These are phyloP conservation scores for Dendrobium officinale DNA, from an alignment of 106 monocot genomes.

Conservation along the genomic window DNA sequence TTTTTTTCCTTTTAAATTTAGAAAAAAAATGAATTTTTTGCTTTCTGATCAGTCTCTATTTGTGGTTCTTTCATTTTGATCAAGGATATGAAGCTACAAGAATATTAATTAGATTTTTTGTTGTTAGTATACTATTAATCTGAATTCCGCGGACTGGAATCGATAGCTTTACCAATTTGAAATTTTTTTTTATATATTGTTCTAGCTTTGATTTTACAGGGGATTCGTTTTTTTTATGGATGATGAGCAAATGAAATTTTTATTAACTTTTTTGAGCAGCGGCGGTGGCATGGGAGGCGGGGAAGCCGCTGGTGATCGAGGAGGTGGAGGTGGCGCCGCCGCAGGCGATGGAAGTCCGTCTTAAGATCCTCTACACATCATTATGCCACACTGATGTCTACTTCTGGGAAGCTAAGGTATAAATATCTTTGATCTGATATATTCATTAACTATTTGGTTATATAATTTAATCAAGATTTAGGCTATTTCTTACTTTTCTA, in stretches of 20 bases:
- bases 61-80: too few relatives aligned
- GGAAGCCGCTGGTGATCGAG: slow-evolving; percentile 65
- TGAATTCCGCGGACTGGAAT: not conserved
- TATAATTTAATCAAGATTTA: too few relatives aligned
- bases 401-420: slow-evolving; percentile 86
- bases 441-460: too few relatives aligned
- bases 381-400: slow-evolving; percentile 80
- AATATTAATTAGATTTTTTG: not conserved
- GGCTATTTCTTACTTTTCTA: too few relatives aligned
- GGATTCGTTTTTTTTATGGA: not conserved
- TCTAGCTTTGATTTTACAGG: not conserved
- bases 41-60: not conserved
- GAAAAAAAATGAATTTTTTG: not conserved
- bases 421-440: not conserved
- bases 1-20: not conserved
- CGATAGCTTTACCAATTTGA: not conserved
- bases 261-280: slow-evolving; percentile 26
- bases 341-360: slow-evolving; percentile 54
- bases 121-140: not conserved
- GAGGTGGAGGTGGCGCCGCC: slow-evolving; percentile 83
- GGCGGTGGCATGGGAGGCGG: slow-evolving; percentile 79
- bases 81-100: too few relatives aligned
- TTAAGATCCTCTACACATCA: slow-evolving; percentile 65
- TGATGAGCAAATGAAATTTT: not conserved
- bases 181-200: not conserved